A percentile compares a stretch with the other conserved stretches of the same genome.
phyloP scores from a whole-genome alignment of 768 basidiomycete genomes.

The Russula foetens region DNA sequence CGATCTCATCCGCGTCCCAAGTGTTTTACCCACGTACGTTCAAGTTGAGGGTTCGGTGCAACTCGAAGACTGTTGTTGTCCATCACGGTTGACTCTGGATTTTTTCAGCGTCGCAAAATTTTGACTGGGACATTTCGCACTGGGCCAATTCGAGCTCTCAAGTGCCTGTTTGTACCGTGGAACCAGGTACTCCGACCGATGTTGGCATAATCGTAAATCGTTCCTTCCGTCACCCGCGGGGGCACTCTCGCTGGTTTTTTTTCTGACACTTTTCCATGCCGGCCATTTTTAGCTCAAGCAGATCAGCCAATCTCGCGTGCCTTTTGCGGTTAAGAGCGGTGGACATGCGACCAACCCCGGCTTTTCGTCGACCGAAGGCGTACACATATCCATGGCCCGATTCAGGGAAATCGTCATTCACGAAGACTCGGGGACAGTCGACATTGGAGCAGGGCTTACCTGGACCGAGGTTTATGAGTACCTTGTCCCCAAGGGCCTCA shows the following conservation, averaged over 20 bases:
- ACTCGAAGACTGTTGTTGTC: too few species aligned
- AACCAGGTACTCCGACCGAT: slow-evolving; percentile 10
- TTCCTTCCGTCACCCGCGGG: too few species aligned
- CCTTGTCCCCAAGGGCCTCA: slow-evolving; percentile 18
- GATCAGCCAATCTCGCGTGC: neutral
- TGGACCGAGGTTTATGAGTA: slow-evolving; percentile 25
- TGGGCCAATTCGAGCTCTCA: neutral
- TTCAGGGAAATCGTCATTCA: slow-evolving; percentile 18
- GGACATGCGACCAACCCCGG: slow-evolving; percentile 22
- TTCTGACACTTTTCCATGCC: neutral
- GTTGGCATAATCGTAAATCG: slow-evolving; percentile 12
- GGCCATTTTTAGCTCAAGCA: neutral
- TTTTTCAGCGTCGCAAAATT: neutral
- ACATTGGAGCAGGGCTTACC: slow-evolving; percentile 22
- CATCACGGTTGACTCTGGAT: too few species aligned
- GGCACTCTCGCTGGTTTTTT: too few species aligned
- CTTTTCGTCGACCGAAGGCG: slow-evolving; percentile 24
- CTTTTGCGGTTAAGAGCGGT: slow-evolving; percentile 21
- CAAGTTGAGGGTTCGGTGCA: too few species aligned
- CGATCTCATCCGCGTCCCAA: neutral
- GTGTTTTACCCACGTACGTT: neutral
- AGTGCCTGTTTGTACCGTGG: neutral
- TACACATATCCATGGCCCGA: slow-evolving; percentile 23
- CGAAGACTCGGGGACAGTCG: slow-evolving; percentile 4
- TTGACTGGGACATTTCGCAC: neutral